A percentile compares a stretch with the other conserved stretches of the same genome.
phyloP scores from a whole-genome alignment of 805 yeast species.

The Zygoascus bituminiphila region DNA sequence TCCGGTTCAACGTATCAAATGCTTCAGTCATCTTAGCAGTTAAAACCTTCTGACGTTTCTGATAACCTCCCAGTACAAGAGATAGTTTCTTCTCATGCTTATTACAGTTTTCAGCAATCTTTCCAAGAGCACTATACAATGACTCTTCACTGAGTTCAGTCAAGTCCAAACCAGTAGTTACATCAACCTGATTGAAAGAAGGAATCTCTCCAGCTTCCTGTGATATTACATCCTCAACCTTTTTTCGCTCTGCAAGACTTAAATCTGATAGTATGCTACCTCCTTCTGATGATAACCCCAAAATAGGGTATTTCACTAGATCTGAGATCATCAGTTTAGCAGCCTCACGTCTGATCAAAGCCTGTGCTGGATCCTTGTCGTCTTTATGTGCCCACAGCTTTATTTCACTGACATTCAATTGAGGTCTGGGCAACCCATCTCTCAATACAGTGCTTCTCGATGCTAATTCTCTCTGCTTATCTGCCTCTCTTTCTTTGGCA shows the following conservation, averaged over 20 bases:
- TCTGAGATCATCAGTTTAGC: constrained; percentile 23
- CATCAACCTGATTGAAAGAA: constrained; percentile 1
- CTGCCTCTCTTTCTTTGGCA: constrained; percentile 10
- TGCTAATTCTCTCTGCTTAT: constrained; percentile 22
- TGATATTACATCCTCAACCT: constrained; percentile 12
- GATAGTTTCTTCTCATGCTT: constrained; percentile 27
- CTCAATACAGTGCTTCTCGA: constrained; percentile 43
- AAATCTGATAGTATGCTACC: not conserved
- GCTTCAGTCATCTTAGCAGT: constrained; percentile 16
- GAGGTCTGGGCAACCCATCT: constrained; percentile 32
- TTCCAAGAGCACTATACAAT: constrained; percentile 4
- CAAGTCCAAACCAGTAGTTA: not conserved
- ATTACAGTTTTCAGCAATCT: constrained; percentile 21
- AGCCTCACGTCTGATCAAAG: constrained; percentile 20
- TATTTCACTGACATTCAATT: not conserved
- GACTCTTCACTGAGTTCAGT: not conserved
- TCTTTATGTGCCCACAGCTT: constrained; percentile 1
- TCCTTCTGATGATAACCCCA: not conserved
- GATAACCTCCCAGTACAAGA: constrained; percentile 29
- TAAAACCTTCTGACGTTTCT: constrained; percentile 24
- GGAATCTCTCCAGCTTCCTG: constrained; percentile 10
- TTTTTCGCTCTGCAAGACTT: constrained; percentile 1
- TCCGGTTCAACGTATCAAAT: constrained; percentile 9
- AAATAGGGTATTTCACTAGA: constrained; percentile 19
- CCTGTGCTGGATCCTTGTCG: constrained; percentile 3